Percentiles rank a stretch among this genome's conserved stretches.
phyloP scores from a whole-genome alignment of 495 filamentous ascomycete species.

The Penicillium cosmopolitanum region DNA sequence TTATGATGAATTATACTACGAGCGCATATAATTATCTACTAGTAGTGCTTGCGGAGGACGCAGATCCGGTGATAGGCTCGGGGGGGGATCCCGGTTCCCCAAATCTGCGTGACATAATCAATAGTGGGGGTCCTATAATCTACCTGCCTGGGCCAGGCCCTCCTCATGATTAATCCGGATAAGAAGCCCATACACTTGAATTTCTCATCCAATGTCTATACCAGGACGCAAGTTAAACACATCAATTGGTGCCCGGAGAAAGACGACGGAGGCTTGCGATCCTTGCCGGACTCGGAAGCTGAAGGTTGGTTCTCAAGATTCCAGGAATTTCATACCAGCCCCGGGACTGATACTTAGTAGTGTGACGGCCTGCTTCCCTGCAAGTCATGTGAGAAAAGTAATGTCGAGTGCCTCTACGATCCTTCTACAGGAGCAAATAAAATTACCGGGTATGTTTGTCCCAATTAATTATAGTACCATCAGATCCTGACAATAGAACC shows the following conservation, averaged over 20 bases:
- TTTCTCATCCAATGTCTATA: background rate
- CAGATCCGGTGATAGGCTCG: too few relatives aligned
- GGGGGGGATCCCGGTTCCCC: too few relatives aligned
- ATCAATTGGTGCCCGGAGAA: background rate
- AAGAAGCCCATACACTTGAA: too few relatives aligned
- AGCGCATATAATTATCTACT: too few relatives aligned
- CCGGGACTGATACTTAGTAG: conserved; percentile 1
- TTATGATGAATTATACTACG: background rate
- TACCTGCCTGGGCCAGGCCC: too few relatives aligned
- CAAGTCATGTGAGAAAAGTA: conserved; percentile 15
- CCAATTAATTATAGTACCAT: background rate
- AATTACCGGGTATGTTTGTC: conserved; percentile 3
- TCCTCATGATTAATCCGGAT: too few relatives aligned
- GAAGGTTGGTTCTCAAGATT: conserved; percentile 10
- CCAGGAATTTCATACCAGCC: background rate
- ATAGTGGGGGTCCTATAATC: too few relatives aligned
- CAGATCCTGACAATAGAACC: background rate
- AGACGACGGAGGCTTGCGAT: conserved; percentile 19
- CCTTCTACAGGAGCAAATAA: conserved; percentile 14
- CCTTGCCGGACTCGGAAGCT: conserved; percentile 16
- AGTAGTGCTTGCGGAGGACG: too few relatives aligned
- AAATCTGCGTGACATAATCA: too few relatives aligned
- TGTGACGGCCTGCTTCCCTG: conserved; percentile 19
- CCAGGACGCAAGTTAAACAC: background rate
- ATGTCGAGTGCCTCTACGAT: conserved; percentile 16